phyloP scores from a whole-genome alignment of 306 rosid genomes.

The Ormosia emarginata region DNA sequence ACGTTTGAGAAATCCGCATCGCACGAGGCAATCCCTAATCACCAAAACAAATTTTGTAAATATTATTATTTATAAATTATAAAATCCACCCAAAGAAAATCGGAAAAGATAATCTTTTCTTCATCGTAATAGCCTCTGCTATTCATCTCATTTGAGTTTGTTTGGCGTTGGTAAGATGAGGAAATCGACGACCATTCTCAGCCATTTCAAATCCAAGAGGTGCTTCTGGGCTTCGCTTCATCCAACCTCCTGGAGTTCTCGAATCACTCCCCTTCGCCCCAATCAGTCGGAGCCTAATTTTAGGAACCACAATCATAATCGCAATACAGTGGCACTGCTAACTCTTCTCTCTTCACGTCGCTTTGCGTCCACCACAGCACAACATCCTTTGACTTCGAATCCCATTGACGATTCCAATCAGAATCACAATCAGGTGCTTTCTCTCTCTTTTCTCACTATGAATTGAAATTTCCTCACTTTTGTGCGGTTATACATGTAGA shows the following conservation, averaged over 20 bases:
- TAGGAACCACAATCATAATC: neutral
- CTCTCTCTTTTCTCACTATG: neutral
- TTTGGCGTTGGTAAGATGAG: conserved; percentile 16
- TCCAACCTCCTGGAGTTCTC: neutral
- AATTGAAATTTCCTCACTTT: neutral
- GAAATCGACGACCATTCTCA: conserved; percentile 35
- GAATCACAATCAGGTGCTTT: conserved; percentile 46
- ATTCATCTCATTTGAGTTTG: neutral
- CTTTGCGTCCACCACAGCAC: conserved; percentile 42
- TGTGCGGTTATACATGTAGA: neutral
- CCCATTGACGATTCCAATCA: neutral
- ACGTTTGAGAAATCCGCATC: neutral
- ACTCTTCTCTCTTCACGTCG: conserved; percentile 34
- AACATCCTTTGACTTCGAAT: conserved; percentile 19
- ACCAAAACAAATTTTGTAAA: neutral
- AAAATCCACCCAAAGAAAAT: too few species aligned
- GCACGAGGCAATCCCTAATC: neutral
- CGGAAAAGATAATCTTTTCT: neutral
- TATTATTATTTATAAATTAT: too few species aligned
- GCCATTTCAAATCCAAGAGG: conserved; percentile 32
- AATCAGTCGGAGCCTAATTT: neutral
- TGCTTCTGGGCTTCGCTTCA: neutral
- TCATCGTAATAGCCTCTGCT: neutral
- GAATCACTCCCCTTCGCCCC: neutral
- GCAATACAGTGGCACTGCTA: neutral